Conservation (phyloP, 1,139 yeast genomes). For the Tardiomyces depauwii region DNA sequence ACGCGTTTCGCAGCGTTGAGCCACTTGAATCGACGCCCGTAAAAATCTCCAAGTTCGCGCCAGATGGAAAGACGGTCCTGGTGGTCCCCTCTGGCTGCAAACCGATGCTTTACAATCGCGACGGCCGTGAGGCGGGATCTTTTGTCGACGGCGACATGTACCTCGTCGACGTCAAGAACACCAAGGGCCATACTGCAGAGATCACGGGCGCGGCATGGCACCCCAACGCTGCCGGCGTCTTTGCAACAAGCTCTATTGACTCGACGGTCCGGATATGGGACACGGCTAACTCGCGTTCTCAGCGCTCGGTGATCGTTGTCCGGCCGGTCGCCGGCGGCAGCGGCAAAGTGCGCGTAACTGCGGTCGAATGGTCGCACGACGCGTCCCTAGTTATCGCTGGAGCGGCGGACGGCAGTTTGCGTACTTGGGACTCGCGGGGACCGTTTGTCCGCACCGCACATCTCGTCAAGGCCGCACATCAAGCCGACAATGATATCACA, state of each 20-base stretch:
- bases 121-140: conserved; percentile 19
- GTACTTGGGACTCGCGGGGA: conserved; percentile 22
- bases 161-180: conserved; percentile 27
- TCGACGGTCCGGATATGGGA: conserved; percentile 30
- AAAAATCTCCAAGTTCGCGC: conserved; percentile 17
- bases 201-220: conserved; percentile 26
- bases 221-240: conserved; percentile 13
- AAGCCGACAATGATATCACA: too few relatives aligned
- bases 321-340: conserved; percentile 6
- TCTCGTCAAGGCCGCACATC: conserved; percentile 6
- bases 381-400: conserved; percentile 17
- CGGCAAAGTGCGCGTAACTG: conserved; percentile 14
- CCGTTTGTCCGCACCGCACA: conserved; percentile 20
- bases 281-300: conserved; percentile 13
- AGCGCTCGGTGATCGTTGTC: conserved; percentile 22
- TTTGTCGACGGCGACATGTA: conserved; percentile 28
- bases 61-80: conserved; percentile 18
- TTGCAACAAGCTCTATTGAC: conserved; percentile 24
- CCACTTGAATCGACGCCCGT: conserved; percentile 20
- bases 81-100: conserved; percentile 19
- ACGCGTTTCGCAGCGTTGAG: conserved; percentile 21
- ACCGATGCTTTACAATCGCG: conserved; percentile 18
- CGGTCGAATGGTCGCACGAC: conserved; percentile 15
- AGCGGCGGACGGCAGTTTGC: conserved; percentile 18
- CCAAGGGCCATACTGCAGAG: conserved; percentile 28